Evolutionary conservation across 2,329 filamentous ascomycete genomes (phyloP).

Genomic region (Ophiocordyceps camponoti-leonardi): DNA sequence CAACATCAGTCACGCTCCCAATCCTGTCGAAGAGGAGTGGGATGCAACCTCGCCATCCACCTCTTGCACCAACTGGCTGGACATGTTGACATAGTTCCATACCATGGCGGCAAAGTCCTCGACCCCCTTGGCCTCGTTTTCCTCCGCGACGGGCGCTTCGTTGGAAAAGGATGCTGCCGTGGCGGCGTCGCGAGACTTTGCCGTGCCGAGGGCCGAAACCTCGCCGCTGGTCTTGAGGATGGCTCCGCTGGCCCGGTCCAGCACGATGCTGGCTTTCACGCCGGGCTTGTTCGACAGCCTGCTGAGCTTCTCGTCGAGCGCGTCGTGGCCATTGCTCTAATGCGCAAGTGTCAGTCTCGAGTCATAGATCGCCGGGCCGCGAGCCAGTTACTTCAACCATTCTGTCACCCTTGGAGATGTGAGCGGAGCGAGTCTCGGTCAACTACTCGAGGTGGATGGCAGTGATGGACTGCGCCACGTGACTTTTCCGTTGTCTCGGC

Average conservation of each 20-base stretch:
- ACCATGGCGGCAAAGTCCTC: constrained; percentile 63
- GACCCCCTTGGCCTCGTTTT: constrained; percentile 37
- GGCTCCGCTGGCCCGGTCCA: constrained; percentile 54
- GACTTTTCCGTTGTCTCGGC: not conserved
- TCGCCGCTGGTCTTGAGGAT: constrained; percentile 63
- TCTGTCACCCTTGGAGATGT: not conserved
- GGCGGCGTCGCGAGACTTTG: constrained; percentile 17
- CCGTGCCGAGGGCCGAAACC: constrained; percentile 34
- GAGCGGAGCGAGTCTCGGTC: not conserved
- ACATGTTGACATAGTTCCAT: constrained; percentile 56
- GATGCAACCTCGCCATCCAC: constrained; percentile 51
- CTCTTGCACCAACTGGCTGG: constrained; percentile 52
- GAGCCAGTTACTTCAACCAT: constrained; percentile 5
- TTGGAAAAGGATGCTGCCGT: constrained; percentile 26
- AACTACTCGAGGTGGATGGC: not conserved
- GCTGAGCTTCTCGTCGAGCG: constrained; percentile 46
- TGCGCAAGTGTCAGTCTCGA: constrained; percentile 9
- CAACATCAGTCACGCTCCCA: constrained; percentile 6
- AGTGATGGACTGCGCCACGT: not conserved
- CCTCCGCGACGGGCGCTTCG: constrained; percentile 23
- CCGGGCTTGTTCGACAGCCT: constrained; percentile 62
- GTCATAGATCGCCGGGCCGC: not conserved
- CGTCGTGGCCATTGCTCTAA: constrained; percentile 34
- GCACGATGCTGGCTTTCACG: constrained; percentile 60
- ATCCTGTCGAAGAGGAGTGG: no score